These are phyloP conservation scores for Allantophomopsis lycopodina DNA, from an alignment of 2,329 filamentous ascomycete species.

Conservation along the genomic window DNA sequence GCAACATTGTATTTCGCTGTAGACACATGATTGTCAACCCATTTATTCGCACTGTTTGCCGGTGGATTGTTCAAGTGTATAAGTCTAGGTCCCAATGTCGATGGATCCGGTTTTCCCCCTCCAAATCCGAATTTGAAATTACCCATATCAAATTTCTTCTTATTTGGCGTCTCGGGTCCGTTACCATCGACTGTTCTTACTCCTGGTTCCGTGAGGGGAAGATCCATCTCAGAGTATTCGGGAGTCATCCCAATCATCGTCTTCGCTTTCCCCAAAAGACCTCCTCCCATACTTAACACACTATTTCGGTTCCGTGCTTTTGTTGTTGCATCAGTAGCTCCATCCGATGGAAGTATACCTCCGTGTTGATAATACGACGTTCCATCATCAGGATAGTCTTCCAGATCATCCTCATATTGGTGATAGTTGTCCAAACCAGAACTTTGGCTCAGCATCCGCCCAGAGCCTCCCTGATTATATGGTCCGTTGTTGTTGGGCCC, in stretches of 20 bases:
- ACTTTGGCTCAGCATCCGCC: conserved; percentile 44
- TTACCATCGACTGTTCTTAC: conserved; percentile 31
- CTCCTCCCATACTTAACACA: conserved; percentile 74
- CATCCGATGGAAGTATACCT: conserved; percentile 42
- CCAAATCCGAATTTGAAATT: conserved; percentile 93
- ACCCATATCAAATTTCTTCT: conserved; percentile 51
- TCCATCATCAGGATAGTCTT: conserved; percentile 66
- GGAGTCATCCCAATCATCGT: conserved; percentile 78
- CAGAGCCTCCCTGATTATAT: conserved; percentile 8
- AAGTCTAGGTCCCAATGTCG: conserved; percentile 78
- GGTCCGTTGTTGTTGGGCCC: conserved; percentile 8
- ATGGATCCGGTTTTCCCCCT: conserved; percentile 71
- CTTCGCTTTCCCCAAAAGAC: conserved; percentile 76
- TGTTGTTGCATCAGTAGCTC: conserved; percentile 29
- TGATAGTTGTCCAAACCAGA: conserved; percentile 81
- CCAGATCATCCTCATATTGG: conserved; percentile 76
- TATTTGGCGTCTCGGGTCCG: conserved; percentile 23
- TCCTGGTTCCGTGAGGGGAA: conserved; percentile 75
- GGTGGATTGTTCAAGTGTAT: conserved; percentile 96
- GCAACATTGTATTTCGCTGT: conserved; percentile 94
- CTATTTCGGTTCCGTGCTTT: conserved; percentile 73
- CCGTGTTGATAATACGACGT: conserved; percentile 71
- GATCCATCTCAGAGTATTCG: conserved; percentile 94
- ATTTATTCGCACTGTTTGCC: conserved; percentile 79
- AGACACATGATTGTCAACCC: conserved; percentile 91